Evolutionary conservation across 345 rosid genomes (phyloP).

Genomic region (Heritiera fomes): DNA sequence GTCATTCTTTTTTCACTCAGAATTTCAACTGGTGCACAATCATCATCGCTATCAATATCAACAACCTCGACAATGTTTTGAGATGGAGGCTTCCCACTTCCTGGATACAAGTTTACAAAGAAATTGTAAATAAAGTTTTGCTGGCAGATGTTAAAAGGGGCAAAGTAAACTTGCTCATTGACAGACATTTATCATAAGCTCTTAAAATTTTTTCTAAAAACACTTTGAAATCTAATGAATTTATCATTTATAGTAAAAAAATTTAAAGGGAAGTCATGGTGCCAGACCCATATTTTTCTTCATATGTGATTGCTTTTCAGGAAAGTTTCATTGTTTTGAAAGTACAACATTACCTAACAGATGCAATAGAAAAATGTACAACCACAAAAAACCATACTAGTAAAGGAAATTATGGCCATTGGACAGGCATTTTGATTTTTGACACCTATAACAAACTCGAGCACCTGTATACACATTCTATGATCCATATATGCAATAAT

Average conservation of each 20-base stretch:
- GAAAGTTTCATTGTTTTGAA: not conserved
- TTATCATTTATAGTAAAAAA: not conserved
- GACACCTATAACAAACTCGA: not conserved
- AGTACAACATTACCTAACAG: not conserved
- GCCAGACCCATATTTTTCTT: not conserved
- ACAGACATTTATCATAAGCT: not conserved
- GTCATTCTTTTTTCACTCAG: constrained; percentile 5
- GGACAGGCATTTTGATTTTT: not conserved
- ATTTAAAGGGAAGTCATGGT: not conserved
- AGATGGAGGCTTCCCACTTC: constrained; percentile 9
- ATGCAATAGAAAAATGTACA: not conserved
- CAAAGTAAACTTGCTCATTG: not conserved
- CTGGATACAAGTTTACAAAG: constrained; percentile 15
- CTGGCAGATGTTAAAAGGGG: not conserved
- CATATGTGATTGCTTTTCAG: not conserved
- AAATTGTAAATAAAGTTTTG: not conserved
- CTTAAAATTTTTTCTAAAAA: constrained; percentile 2
- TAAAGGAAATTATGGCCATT: not conserved
- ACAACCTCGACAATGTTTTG: constrained; percentile 27
- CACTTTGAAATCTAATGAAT: not conserved
- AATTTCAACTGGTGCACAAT: constrained; percentile 9
- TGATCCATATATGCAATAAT: not conserved
- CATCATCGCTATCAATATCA: constrained; percentile 46
- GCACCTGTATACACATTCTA: not conserved
- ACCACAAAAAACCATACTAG: not conserved